These are phyloP conservation scores for Groenewaldozyma sp. DNA, from an alignment of 1,139 yeast genomes.

Conservation along the genomic window DNA sequence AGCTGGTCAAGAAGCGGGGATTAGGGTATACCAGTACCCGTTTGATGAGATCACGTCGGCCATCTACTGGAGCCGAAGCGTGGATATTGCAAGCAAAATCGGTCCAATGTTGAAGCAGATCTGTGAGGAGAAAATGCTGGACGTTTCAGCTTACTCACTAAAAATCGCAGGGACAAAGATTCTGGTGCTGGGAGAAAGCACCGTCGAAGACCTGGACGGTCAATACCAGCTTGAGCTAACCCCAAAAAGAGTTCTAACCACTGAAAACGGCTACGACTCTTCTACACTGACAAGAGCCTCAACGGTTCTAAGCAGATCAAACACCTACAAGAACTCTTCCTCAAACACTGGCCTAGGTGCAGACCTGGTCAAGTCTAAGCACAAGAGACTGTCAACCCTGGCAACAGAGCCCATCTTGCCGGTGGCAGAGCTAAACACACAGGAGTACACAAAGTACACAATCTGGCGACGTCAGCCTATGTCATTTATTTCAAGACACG, in stretches of 20 bases:
- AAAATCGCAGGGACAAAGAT: constrained; percentile 27
- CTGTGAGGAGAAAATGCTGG: constrained; percentile 29
- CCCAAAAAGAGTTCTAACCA: constrained; percentile 23
- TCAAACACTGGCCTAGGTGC: constrained; percentile 3
- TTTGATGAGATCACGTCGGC: constrained; percentile 28
- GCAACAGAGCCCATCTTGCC: constrained; percentile 8
- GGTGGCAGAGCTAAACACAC: constrained; percentile 11
- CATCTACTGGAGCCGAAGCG: constrained; percentile 23
- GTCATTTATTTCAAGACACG: constrained; percentile 73
- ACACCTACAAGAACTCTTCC: constrained; percentile 3
- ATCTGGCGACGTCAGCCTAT: constrained; percentile 86
- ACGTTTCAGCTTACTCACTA: constrained; percentile 27
- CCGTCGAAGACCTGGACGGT: constrained; percentile 17
- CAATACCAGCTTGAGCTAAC: constrained; percentile 23
- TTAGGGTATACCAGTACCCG: constrained; percentile 27
- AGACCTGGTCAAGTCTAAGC: constrained; percentile 2
- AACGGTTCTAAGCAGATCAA: constrained; percentile 2
- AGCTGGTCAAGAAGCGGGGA: constrained; percentile 10
- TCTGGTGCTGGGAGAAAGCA: constrained; percentile 12
- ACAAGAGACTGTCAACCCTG: constrained; percentile 4
- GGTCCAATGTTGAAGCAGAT: constrained; percentile 25
- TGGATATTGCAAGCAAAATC: constrained; percentile 17
- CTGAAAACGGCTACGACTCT: constrained; percentile 22
- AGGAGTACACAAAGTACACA: constrained; percentile 46
- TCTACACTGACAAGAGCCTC: not conserved